Evolutionary conservation across 352 stramenopile species (phyloP).

Genomic region (Globisporangium okanoganense): DNA sequence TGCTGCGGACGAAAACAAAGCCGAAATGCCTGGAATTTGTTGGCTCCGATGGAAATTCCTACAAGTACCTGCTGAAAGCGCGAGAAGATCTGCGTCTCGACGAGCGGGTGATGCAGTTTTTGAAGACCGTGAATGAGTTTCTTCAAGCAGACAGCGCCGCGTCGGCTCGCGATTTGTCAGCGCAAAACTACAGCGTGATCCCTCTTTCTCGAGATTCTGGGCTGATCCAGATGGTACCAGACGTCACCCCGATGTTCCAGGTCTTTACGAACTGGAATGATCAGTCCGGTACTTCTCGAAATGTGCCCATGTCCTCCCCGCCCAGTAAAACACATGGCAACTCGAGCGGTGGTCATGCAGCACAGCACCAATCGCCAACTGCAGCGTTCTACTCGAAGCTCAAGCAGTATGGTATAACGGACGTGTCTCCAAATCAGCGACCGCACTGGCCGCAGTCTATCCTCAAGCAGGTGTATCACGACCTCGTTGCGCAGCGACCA

Average conservation of each 20-base stretch:
- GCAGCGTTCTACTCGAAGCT: constrained; percentile 82
- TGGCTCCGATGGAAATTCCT: constrained; percentile 62
- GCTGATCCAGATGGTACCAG: constrained; percentile 84
- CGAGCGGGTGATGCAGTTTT: constrained; percentile 89
- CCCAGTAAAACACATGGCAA: constrained; percentile 4
- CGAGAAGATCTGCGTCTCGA: constrained; percentile 87
- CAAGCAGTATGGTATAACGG: constrained; percentile 68
- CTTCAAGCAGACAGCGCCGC: constrained; percentile 45
- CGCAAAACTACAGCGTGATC: constrained; percentile 75
- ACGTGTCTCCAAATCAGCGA: constrained; percentile 68
- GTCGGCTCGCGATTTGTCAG: constrained; percentile 35
- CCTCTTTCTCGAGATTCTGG: constrained; percentile 74
- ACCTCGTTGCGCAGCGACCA: constrained; percentile 58
- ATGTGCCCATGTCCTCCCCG: constrained; percentile 19
- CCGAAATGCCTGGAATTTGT: constrained; percentile 82
- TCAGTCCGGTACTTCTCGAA: constrained; percentile 11
- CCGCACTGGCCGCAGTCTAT: constrained; percentile 53
- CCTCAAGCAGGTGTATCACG: constrained; percentile 63
- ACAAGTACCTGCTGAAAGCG: constrained; percentile 86
- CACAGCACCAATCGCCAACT: constrained; percentile 40
- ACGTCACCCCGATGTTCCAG: constrained; percentile 80
- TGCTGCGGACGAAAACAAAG: constrained; percentile 83
- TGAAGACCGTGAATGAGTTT: constrained; percentile 71
- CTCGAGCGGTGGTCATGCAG: constrained; percentile 9
- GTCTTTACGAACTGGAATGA: constrained; percentile 61